Evolutionary conservation across 2,329 filamentous ascomycete species (phyloP), one percentile per base, ranked within the genome.

Genomic region (Xylariomycetidae sp.): DNA sequence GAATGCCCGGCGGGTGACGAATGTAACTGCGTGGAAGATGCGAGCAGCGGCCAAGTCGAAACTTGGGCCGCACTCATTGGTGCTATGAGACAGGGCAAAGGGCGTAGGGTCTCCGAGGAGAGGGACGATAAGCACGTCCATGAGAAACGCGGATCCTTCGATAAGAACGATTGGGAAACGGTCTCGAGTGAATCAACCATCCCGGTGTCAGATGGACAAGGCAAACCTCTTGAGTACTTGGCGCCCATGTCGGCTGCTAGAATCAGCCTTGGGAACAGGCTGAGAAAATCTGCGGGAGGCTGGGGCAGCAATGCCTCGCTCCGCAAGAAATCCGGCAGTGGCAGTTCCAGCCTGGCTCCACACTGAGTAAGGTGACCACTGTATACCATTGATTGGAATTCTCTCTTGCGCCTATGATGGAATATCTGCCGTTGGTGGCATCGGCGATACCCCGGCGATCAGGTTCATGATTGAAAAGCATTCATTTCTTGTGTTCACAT

Each of bases 1-100:
- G 57, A 69, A 29, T 83, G 79, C 36, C 75, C 78, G 0, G 77
- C 75, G 0, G 78, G 77, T 2, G 79, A 82, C 48, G 79, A 82
- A 50, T 83, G 79, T 48, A 64, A 74, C 38, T 83, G 79, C 45
- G 64, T 71, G 0, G 64, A 71, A 11, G 71, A 80, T 41, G 76
- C 77, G 1, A 64, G 62, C 36, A 67, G 62, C 29, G 77, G 74
- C 1, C 64, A 76, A 25, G 69, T 81, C 7, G 78, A 81, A 53
- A 76, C 72, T 14, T 80, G 77, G 72, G 69, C 70, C 0, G 75
- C 74, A 3, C 64, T 76, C 56, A 65, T 68, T 51, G 67, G 64
- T 1, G 62, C 65, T 10, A 33, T 54, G 30, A 44, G 61, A 15
- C 62, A 69, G 41, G 53, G 61, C 25, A 58, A 62, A 36, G 30